These are phyloP conservation scores for Vitis amurensis DNA, from an alignment of 164 flowering plant species.

Conservation along the genomic window DNA sequence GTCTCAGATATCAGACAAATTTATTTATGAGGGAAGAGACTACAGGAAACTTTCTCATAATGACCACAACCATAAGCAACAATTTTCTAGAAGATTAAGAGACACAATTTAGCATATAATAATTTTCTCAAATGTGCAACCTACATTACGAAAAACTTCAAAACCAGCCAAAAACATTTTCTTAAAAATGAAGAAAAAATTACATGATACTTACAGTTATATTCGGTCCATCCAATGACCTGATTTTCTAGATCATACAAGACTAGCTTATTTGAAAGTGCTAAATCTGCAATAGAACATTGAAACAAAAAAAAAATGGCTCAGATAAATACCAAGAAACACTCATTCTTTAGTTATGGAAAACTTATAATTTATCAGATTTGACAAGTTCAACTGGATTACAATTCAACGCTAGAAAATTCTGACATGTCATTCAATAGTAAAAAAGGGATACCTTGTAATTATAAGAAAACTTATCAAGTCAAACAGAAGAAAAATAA, in stretches of 20 bases:
- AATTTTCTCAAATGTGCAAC: neutral
- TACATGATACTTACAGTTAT: conserved; percentile 47
- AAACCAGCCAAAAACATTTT: neutral
- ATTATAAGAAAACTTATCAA: no score
- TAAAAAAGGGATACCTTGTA: no score
- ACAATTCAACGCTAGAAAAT: no score
- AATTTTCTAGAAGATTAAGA: neutral
- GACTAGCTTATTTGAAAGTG: conserved; percentile 63
- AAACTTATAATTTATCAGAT: no score
- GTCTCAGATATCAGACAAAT: no score
- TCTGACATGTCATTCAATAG: no score
- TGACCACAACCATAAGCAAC: neutral
- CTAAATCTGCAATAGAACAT: conserved; percentile 61
- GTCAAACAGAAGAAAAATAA: no score
- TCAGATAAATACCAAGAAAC: neutral
- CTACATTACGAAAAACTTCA: neutral
- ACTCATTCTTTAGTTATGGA: neutral
- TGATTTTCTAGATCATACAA: conserved; percentile 56
- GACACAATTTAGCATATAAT: neutral
- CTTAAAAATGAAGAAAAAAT: neutral
- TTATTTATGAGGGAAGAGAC: neutral
- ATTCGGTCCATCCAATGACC: conserved; percentile 55
- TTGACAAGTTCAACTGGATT: no score
- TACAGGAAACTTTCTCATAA: neutral
- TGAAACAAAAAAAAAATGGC: neutral